Percentiles rank a stretch among this genome's conserved stretches.
Conservation (phyloP, 2,329 filamentous ascomycete species). For the Trichoderma koningii region DNA sequence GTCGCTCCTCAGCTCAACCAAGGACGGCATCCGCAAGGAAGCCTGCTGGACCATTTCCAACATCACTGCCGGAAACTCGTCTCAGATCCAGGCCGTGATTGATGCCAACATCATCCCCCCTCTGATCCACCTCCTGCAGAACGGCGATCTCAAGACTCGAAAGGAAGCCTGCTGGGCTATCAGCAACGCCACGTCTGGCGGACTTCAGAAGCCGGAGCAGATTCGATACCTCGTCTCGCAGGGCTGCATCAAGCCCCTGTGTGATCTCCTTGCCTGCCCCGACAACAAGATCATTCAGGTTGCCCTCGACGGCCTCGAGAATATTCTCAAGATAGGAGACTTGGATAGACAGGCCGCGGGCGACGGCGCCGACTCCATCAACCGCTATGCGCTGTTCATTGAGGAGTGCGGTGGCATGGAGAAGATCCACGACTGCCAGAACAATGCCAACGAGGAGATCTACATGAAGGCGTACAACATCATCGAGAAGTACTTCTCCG, state of each 20-base stretch:
- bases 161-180: conserved; percentile 99
- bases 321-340: conserved; percentile 98
- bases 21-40: conserved; percentile 98
- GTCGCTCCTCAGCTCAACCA: conserved; percentile 90
- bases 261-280: conserved; percentile 90
- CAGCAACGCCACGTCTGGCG: conserved; percentile 95
- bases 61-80: conserved; percentile 96
- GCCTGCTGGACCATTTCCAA: conserved; percentile 99
- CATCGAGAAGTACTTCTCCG: conserved; percentile 99
- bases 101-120: conserved; percentile 97
- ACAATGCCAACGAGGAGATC: conserved; percentile 99
- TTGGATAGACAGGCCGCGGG: conserved; percentile 92
- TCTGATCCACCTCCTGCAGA: conserved; percentile 91
- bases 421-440: conserved; percentile 99
- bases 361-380: conserved; percentile 76
- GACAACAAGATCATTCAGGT: conserved; percentile 99
- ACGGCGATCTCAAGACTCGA: conserved; percentile 97
- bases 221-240: conserved; percentile 92
- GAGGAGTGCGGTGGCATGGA: conserved; percentile 99
- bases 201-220: conserved; percentile 97
- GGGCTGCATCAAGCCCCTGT: conserved; percentile 96
- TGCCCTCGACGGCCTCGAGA: conserved; percentile 94
- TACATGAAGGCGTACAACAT: conserved; percentile 99
- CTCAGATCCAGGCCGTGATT: conserved; percentile 94
- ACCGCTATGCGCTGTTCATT: conserved; percentile 96